phyloP scores from a whole-genome alignment of 1,284 basidiomycete species.

The Boletus smithii region DNA sequence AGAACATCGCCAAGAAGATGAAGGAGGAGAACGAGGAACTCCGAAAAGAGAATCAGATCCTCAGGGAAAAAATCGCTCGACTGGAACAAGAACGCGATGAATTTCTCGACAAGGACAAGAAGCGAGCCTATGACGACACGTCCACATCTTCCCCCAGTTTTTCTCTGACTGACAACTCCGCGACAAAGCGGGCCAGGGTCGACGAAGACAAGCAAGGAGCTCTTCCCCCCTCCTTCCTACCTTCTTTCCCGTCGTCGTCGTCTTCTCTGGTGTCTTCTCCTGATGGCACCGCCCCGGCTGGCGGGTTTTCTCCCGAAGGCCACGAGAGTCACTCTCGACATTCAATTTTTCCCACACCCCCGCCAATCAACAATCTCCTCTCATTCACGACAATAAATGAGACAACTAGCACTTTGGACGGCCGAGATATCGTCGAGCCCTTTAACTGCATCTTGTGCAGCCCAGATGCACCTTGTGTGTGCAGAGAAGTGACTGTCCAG shows the following conservation, averaged over 20 bases:
- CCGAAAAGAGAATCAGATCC: conserved; percentile 57
- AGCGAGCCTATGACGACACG: conserved; percentile 54
- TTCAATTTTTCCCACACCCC: conserved; percentile 23
- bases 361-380: conserved; percentile 33
- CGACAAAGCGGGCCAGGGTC: conserved; percentile 43
- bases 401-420: conserved; percentile 21
- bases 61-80: conserved; percentile 58
- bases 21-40: conserved; percentile 84
- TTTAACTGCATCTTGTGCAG: conserved; percentile 65
- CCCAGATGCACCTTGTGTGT: conserved; percentile 68
- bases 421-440: conserved; percentile 33
- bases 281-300: conserved; percentile 6
- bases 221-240: conserved; percentile 30
- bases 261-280: conserved; percentile 19
- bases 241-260: conserved; percentile 20
- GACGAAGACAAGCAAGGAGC: conserved; percentile 33
- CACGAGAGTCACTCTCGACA: conserved; percentile 12
- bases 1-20: conserved; percentile 79
- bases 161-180: conserved; percentile 16
- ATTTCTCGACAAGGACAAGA: conserved; percentile 43
- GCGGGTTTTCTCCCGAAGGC: conserved; percentile 8
- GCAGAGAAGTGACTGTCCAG: conserved; percentile 58
- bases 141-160: conserved; percentile 30
- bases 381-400: conserved; percentile 30
- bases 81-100: conserved; percentile 46